These are phyloP conservation scores for Botrytis deweyae DNA, from an alignment of 2,329 filamentous ascomycete genomes.

Conservation along the genomic window DNA sequence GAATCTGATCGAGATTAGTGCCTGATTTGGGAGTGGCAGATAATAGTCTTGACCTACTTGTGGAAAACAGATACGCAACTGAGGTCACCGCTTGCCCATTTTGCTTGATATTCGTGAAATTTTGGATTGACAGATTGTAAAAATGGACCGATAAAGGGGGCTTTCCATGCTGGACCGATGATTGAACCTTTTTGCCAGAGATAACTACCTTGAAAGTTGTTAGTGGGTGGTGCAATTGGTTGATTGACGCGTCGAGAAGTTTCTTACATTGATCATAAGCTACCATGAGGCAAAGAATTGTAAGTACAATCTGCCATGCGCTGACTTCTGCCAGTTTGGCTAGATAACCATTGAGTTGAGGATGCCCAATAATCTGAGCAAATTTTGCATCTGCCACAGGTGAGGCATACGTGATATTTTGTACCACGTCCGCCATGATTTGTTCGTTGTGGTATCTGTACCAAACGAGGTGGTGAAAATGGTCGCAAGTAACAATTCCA, in stretches of 20 bases:
- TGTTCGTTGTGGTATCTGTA: background rate
- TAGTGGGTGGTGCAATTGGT: conserved; percentile 17
- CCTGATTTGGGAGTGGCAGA: background rate
- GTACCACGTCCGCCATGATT: conserved; percentile 22
- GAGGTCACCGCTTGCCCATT: conserved; percentile 87
- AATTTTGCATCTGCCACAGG: conserved; percentile 38
- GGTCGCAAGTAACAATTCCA: background rate
- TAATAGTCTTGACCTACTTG: conserved; percentile 64
- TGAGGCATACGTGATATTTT: conserved; percentile 38
- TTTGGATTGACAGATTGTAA: conserved; percentile 88
- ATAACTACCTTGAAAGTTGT: conserved; percentile 62
- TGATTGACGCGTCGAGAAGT: background rate
- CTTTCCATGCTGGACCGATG: conserved; percentile 71
- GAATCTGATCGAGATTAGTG: conserved; percentile 59
- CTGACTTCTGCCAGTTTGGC: conserved; percentile 41
- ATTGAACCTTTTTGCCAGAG: conserved; percentile 73
- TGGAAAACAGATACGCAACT: conserved; percentile 99
- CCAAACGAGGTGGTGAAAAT: background rate
- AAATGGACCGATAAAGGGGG: conserved; percentile 93
- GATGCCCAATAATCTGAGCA: conserved; percentile 31
- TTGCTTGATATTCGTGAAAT: conserved; percentile 85
- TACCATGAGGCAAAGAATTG: conserved; percentile 68
- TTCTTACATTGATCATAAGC: conserved; percentile 86
- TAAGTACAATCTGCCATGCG: conserved; percentile 66
- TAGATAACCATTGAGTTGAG: conserved; percentile 34